These are phyloP conservation scores for Acanthamoeba royreba DNA, from an alignment of 208 protist species.

Conservation along the genomic window DNA sequence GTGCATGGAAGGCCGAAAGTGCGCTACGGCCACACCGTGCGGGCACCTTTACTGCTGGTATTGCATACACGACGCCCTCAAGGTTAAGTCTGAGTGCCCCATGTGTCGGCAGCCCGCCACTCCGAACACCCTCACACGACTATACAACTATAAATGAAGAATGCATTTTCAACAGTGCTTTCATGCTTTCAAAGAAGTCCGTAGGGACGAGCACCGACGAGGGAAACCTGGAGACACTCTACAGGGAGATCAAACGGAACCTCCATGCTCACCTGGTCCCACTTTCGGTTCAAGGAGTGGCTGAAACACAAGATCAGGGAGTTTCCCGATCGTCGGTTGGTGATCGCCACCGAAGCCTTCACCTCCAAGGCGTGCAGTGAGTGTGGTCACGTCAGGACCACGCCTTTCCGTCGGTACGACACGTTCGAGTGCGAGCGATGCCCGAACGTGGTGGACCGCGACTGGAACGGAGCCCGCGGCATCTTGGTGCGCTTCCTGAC, in stretches of 20 bases:
- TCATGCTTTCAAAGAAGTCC: background rate
- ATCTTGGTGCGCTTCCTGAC: background rate
- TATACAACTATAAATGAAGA: slow-evolving; percentile 30
- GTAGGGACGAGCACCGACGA: background rate
- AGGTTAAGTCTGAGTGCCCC: slow-evolving; percentile 47
- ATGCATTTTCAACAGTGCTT: background rate
- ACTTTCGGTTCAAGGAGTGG: background rate
- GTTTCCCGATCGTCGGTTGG: background rate
- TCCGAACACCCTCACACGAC: background rate
- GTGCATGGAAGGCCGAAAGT: background rate
- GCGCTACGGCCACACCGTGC: slow-evolving; percentile 41
- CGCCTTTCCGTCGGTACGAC: background rate
- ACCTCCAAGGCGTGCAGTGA: background rate
- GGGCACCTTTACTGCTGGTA: slow-evolving; percentile 54
- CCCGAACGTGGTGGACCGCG: background rate
- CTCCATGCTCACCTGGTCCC: background rate
- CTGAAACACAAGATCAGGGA: background rate
- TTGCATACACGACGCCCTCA: slow-evolving; percentile 45
- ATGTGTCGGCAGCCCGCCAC: background rate
- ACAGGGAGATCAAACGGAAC: background rate
- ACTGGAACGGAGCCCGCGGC: background rate
- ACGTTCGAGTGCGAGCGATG: background rate
- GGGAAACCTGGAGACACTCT: background rate
- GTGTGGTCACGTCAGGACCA: background rate
- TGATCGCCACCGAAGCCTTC: background rate